Evolutionary conservation across 495 filamentous ascomycete species (phyloP).

Genomic region (Neurospora sp.): DNA sequence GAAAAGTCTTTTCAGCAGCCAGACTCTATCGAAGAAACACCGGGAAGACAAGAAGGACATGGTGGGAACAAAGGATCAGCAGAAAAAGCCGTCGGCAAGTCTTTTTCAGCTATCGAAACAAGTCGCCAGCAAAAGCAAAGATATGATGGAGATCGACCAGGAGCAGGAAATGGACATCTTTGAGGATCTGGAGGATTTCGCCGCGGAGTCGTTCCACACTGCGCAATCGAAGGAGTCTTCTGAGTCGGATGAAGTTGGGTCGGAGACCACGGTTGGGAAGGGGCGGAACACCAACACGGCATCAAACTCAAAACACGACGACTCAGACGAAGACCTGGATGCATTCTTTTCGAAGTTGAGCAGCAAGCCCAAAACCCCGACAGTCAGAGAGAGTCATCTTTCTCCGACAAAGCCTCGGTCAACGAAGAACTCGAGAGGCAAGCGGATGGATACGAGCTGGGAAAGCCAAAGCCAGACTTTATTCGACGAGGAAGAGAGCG

Average conservation of each 20-base stretch:
- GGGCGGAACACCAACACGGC: neutral
- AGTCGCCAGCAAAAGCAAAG: neutral
- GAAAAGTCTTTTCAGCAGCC: neutral
- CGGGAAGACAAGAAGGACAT: neutral
- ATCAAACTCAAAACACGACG: neutral
- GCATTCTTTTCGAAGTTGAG: neutral
- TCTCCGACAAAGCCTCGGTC: neutral
- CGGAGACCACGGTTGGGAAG: neutral
- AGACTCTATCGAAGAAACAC: neutral
- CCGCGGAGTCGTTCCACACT: neutral
- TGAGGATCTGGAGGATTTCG: neutral
- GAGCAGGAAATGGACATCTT: neutral
- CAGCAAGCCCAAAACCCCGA: neutral
- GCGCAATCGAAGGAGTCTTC: neutral
- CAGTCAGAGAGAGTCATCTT: neutral
- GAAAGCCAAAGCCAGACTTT: neutral
- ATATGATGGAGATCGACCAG: neutral
- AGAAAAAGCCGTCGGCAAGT: neutral
- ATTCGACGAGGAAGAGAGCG: neutral
- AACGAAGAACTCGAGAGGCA: neutral
- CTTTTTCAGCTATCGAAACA: neutral
- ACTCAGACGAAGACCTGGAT: neutral
- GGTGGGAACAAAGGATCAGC: neutral
- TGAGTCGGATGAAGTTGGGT: neutral
- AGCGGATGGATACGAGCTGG: neutral